Evolutionary conservation across 1,284 basidiomycete species (phyloP), one percentile per base, ranked within the genome.

Genomic region (Gymnopus androsaceus): DNA sequence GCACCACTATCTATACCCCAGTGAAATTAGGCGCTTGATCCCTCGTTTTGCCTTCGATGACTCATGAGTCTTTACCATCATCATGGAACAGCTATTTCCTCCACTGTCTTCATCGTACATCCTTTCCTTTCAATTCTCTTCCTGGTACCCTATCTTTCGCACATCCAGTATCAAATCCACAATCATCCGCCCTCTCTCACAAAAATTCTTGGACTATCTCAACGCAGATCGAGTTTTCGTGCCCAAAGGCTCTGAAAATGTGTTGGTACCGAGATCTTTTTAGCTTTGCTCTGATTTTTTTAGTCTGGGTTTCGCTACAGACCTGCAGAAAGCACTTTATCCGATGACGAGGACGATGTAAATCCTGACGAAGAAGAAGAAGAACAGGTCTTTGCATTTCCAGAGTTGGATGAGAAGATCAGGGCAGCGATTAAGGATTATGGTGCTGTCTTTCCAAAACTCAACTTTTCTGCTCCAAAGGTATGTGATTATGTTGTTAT

Each of bases 381-480:
- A 27, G 72, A 77, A 11, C 45, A 38, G 7, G 30, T 25, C 17
- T 88, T 83, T 63, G 75, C 87, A 1, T 94, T 91, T 70, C 92
- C 93, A 0, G 85, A 87, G 54, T 73, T 98, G 17, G 94, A 95
- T 65, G 72, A 74, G 6, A 76, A 78, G 58, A 95, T 98, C 60
- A 76, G 91, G 46, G 67, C 74, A 7, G 83, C 81, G n/a, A 77
- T 98, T 12, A 64, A 72, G 25, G 73, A 82, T 56, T 95, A 94
- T 61, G 89, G 84, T 2, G 87, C 90, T 3, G 88, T 97, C 7
- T 98, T 99, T 66, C 95, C 96, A 0, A 99, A 99, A 70, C 82
- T 97, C 50, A 97, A 96, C 67, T 96, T 95, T 75, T 93, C 94
- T 3, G 88, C 91, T 15, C 94, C 94, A 27, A 88, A 88, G 75